phyloP scores from a whole-genome alignment of 75 land plant species.

The Pseudotsuga menziesii region DNA sequence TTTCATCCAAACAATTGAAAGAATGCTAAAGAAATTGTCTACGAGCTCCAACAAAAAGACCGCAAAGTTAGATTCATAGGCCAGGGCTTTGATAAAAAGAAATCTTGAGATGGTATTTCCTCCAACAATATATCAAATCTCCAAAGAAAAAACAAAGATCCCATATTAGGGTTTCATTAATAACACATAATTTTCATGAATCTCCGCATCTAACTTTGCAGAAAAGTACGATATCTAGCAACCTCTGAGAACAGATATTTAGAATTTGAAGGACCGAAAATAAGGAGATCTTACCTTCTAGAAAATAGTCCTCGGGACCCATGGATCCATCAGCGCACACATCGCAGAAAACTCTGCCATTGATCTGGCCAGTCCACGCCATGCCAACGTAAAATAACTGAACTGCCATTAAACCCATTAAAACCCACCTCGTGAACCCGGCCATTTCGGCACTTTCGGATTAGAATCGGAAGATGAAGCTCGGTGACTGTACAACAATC shows the following conservation, averaged over 20 bases:
- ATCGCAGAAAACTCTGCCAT: constrained; percentile 57
- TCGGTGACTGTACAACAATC: no score
- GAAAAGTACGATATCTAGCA: background rate
- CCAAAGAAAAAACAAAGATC: no score
- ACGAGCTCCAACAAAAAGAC: no score
- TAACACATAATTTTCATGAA: background rate
- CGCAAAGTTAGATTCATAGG: no score
- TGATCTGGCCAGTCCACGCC: constrained; percentile 65
- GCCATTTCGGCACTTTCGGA: background rate
- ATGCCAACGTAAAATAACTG: background rate
- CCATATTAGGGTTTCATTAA: background rate
- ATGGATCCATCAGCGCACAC: constrained; percentile 55
- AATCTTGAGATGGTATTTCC: no score
- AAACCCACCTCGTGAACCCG: background rate
- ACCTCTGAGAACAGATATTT: background rate
- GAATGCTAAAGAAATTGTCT: no score
- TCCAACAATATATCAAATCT: no score
- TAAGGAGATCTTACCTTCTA: constrained; percentile 25
- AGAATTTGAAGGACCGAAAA: background rate
- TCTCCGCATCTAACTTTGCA: background rate
- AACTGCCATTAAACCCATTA: background rate
- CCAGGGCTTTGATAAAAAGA: no score
- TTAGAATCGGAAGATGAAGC: background rate
- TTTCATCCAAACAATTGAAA: no score
- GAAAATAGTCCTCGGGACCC: constrained; percentile 58